Percentiles rank a stretch among this genome's conserved stretches.
phyloP scores from a whole-genome alignment of 73 alveolate genomes.

The Blepharisma stoltei region DNA sequence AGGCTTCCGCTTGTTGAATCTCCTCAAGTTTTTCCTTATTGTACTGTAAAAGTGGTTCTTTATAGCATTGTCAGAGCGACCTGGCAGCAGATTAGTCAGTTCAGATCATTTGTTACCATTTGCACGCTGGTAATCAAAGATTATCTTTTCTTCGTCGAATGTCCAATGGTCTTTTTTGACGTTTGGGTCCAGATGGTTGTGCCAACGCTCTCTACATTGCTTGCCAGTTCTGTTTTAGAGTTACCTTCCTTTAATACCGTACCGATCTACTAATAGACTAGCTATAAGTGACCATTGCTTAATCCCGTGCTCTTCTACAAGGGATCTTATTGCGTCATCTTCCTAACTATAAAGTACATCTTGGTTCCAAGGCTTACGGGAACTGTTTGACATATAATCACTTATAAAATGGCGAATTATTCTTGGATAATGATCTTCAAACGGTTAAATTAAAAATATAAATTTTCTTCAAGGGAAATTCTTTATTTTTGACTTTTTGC shows the following conservation, averaged over 20 bases:
- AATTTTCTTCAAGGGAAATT: no score
- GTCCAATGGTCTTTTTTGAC: conserved; percentile 72
- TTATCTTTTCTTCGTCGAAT: conserved; percentile 66
- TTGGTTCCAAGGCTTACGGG: conserved; percentile 6
- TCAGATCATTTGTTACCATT: conserved; percentile 85
- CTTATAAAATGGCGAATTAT: no score
- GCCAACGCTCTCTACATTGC: conserved; percentile 87
- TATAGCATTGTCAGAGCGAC: conserved; percentile 83
- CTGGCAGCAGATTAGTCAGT: conserved; percentile 62
- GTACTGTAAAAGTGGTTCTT: conserved; percentile 63
- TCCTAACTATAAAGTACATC: conserved; percentile 14
- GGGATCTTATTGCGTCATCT: conserved; percentile 32
- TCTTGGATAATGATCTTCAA: no score
- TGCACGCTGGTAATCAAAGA: conserved; percentile 63
- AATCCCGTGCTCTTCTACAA: conserved; percentile 24
- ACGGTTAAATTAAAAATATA: no score
- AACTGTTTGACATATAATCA: not conserved
- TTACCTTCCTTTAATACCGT: conserved; percentile 27
- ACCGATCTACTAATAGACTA: conserved; percentile 25
- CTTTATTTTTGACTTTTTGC: no score
- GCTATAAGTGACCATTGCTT: conserved; percentile 54
- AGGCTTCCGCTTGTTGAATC: not conserved
- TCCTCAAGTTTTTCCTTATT: conserved; percentile 8
- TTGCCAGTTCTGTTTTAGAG: conserved; percentile 60
- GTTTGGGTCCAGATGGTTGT: conserved; percentile 75